Evolutionary conservation across 192 early-diverging fungal species (phyloP).

Genomic region (Podochytrium sp.): DNA sequence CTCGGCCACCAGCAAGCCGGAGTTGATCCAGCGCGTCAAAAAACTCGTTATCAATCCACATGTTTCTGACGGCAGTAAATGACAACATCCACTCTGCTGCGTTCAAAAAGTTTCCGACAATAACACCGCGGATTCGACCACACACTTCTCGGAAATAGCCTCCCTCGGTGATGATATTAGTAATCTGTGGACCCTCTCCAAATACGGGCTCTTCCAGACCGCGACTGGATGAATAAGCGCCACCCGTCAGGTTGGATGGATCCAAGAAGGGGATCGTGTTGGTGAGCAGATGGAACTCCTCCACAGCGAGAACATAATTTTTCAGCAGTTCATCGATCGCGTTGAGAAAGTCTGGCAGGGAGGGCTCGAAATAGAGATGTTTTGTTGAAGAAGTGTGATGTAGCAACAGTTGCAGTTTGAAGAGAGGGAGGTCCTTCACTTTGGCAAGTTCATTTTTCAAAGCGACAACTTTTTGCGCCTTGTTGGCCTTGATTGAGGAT

Average conservation of each 20-base stretch:
- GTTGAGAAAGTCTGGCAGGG: conserved; percentile 50
- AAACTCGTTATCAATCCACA: conserved; percentile 64
- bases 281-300: conserved; percentile 48
- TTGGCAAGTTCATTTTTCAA: neutral
- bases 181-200: conserved; percentile 57
- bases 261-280: conserved; percentile 58
- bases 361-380: conserved; percentile 53
- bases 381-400: conserved; percentile 18
- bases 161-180: conserved; percentile 56
- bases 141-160: conserved; percentile 61
- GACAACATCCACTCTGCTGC: conserved; percentile 50
- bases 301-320: conserved; percentile 46
- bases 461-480: too few species aligned
- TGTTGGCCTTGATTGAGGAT: neutral
- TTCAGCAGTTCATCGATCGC: conserved; percentile 55
- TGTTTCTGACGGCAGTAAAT: conserved; percentile 52
- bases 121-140: conserved; percentile 58
- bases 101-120: conserved; percentile 62
- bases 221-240: conserved; percentile 46
- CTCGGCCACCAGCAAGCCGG: conserved; percentile 37
- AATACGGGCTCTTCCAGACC: conserved; percentile 58
- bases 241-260: conserved; percentile 46
- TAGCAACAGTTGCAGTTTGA: conserved; percentile 54
- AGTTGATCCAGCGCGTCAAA: conserved; percentile 48
- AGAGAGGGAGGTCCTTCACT: conserved; percentile 46